phyloP scores from a whole-genome alignment of 768 basidiomycete genomes.

The Hypsizygus marmoreus region DNA sequence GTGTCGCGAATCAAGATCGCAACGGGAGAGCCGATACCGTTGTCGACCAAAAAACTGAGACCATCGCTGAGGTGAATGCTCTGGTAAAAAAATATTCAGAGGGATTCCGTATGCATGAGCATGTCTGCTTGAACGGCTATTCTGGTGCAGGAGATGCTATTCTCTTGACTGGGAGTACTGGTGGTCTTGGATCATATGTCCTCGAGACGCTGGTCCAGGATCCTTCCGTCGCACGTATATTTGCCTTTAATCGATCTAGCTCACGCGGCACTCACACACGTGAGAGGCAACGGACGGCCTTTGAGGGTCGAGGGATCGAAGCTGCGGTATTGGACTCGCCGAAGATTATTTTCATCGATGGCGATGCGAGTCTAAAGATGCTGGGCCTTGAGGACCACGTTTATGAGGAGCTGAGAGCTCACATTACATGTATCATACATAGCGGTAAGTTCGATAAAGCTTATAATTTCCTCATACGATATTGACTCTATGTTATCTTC shows the following conservation, averaged over 20 bases:
- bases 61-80: conserved; percentile 18
- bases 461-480: too few relatives aligned
- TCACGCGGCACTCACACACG: background rate
- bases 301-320: conserved; percentile 26
- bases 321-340: conserved; percentile 17
- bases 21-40: background rate
- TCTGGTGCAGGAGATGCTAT: conserved; percentile 23
- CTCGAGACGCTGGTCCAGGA: conserved; percentile 30
- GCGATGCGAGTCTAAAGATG: conserved; percentile 9
- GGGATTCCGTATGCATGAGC: conserved; percentile 13
- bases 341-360: conserved; percentile 27
- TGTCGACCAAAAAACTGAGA: background rate
- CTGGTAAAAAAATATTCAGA: conserved; percentile 27
- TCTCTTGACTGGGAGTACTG: conserved; percentile 39
- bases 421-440: conserved; percentile 31
- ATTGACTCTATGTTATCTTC: too few relatives aligned
- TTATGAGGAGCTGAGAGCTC: conserved; percentile 12
- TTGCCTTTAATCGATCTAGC: conserved; percentile 34
- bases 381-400: conserved; percentile 9
- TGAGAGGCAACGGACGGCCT: conserved; percentile 22
- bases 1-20: background rate
- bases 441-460: conserved; percentile 34
- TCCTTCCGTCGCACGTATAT: conserved; percentile 27
- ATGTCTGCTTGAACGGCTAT: too few relatives aligned
- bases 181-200: conserved; percentile 34